Evolutionary conservation across 495 filamentous ascomycete genomes (phyloP).

Genomic region (Poronia punctata): DNA sequence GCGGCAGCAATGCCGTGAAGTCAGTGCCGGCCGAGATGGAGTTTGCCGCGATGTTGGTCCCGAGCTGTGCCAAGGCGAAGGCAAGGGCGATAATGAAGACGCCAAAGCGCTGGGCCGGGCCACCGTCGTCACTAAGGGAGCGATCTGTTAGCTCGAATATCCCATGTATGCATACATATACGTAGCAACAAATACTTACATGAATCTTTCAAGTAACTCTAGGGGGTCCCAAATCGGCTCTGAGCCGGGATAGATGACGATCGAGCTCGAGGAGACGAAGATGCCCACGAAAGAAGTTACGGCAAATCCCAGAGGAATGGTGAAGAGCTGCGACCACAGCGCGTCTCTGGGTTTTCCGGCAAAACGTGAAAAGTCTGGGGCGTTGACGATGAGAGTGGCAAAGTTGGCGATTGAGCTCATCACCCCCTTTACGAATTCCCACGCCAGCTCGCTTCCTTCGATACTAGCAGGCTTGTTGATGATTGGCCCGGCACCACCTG

Average conservation of each 20-base stretch:
- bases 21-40: constrained; percentile 86
- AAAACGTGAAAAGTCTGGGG: constrained; percentile 88
- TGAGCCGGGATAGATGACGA: constrained; percentile 60
- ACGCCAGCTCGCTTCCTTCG: constrained; percentile 64
- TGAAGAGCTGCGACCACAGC: constrained; percentile 81
- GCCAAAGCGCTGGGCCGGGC: constrained; percentile 70
- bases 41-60: constrained; percentile 92
- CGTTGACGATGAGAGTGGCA: constrained; percentile 77
- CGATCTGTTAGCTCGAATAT: not conserved
- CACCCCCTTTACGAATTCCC: constrained; percentile 76
- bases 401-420: constrained; percentile 93
- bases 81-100: constrained; percentile 81
- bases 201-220: constrained; percentile 64
- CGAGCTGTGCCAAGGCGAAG: constrained; percentile 81
- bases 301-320: constrained; percentile 81
- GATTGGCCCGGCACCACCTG: constrained; percentile 80
- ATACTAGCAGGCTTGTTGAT: constrained; percentile 59
- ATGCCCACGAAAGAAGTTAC: constrained; percentile 91
- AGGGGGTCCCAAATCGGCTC: constrained; percentile 85
- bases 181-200: constrained; percentile 32
- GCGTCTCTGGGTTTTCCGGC: constrained; percentile 73
- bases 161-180: constrained; percentile 7
- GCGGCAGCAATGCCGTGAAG: constrained; percentile 81
- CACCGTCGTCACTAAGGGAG: constrained; percentile 47
- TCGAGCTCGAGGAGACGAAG: constrained; percentile 80